Base-by-base conservation (phyloP, 1,139 yeast genomes). In the Kluyveromyces marxianus region DNA sequence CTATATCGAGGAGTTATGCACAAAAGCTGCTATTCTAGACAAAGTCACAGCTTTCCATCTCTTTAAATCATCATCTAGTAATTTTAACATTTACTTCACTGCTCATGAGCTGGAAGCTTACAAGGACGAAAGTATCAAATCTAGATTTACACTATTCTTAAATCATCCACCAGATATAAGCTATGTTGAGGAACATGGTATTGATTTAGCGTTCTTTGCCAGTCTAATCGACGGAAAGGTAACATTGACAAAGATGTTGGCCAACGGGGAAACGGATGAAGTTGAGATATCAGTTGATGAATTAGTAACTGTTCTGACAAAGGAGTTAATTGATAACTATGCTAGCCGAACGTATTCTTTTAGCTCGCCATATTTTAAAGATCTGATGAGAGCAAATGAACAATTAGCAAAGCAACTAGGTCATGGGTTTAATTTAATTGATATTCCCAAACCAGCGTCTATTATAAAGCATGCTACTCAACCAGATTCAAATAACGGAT, bases 21-120 rank as follows among this genome's bases (percentile, higher is more conserved):
- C 84, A 49, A 89, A 89, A 60, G 89, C 96, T 0, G 81, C 79
- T 53, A 79, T 90, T 32, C 68, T 89, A 47, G 79, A 81, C 60
- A 90, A 90, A 58, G 75, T 81, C 2, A 85, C 88, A 45, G 90
- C 96, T 3, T 88, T 90, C 65, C 97, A 90, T 67, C 68, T 90
- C 32, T 90, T 90, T 69, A 79, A 76, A 54, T 57, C 62, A 39
- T 54, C 51, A 6, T 54, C 58, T 7, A 68, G 70, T 41, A 71
- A 70, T n/a, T 61, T 79, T 26, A 70, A 74, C 4, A 59, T 83
- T 0, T 89, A 79, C 62, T 81, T 85, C 14, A 81, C 95, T 0
- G 97, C 96, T 1, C 96, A 90, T 58, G 94, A 83, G 54, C 56
- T 70, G 3, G 63, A 70, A 1, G 73, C 77, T 2, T 89, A 88